These are phyloP conservation scores for Magnaporthiopsis rhizophila DNA, from an alignment of 2,329 filamentous ascomycete species.

Conservation along the genomic window DNA sequence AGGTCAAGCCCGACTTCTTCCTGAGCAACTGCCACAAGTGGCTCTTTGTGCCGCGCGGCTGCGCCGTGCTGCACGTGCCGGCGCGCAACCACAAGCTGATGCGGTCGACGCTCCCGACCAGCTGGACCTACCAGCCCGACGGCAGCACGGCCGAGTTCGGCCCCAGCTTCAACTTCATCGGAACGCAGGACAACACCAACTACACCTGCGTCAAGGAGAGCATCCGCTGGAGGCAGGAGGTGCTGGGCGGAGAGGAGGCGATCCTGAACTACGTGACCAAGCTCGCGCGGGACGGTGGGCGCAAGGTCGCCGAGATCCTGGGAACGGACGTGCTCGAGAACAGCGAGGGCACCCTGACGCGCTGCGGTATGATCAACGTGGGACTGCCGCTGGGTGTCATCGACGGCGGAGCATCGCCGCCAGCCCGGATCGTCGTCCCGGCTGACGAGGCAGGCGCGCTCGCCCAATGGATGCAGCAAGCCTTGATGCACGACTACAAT, in stretches of 20 bases:
- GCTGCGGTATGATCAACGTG: constrained; percentile 67
- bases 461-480: constrained; percentile 49
- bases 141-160: constrained; percentile 52
- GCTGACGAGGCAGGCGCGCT: constrained; percentile 28
- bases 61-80: constrained; percentile 75
- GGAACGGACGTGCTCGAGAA: constrained; percentile 70
- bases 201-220: constrained; percentile 67
- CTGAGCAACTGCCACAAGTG: constrained; percentile 87
- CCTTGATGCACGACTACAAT: constrained; percentile 49
- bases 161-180: constrained; percentile 65
- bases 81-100: constrained; percentile 67
- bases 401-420: constrained; percentile 5
- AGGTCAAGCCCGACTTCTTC: constrained; percentile 75
- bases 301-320: constrained; percentile 50
- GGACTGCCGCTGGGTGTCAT: constrained; percentile 54
- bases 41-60: constrained; percentile 73
- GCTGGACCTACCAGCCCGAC: constrained; percentile 63
- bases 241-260: constrained; percentile 64
- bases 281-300: constrained; percentile 57
- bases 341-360: constrained; percentile 47
- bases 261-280: constrained; percentile 56
- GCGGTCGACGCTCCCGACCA: constrained; percentile 68
- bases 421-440: constrained; percentile 15
- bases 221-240: constrained; percentile 59
- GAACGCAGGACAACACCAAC: constrained; percentile 64